Percentiles rank a stretch among this genome's conserved stretches.
phyloP scores from a whole-genome alignment of 2,329 filamentous ascomycete genomes.

The Fusarium secorum region DNA sequence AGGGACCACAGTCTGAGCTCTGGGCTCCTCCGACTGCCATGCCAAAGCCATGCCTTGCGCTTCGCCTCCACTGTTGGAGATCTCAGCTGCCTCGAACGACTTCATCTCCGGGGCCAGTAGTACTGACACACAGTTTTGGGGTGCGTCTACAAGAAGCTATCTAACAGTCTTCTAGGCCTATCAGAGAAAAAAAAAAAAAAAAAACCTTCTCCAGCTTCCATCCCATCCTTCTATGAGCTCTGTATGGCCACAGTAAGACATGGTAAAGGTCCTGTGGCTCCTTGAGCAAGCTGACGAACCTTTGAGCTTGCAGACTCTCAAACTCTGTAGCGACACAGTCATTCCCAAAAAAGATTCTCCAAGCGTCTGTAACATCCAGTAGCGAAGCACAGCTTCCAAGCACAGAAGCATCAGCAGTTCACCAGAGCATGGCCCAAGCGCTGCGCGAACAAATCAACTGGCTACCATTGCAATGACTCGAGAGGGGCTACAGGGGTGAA shows the following conservation, averaged over 20 bases:
- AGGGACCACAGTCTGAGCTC: slow-evolving; percentile 31
- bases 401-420: slow-evolving; percentile 37
- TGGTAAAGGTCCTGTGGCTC: slow-evolving; percentile 8
- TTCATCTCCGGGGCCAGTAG: slow-evolving; percentile 38
- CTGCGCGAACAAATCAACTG: slow-evolving; percentile 42
- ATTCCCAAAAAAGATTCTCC: neutral
- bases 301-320: slow-evolving; percentile 32
- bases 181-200: slow-evolving; percentile 26
- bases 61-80: slow-evolving; percentile 36
- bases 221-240: slow-evolving; percentile 24
- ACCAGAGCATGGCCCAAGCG: slow-evolving; percentile 38
- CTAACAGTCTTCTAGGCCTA: slow-evolving; percentile 37
- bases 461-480: slow-evolving; percentile 45
- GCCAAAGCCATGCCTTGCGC: slow-evolving; percentile 13
- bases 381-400: slow-evolving; percentile 23
- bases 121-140: slow-evolving; percentile 34
- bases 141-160: slow-evolving; percentile 40
- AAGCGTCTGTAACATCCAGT: slow-evolving; percentile 15
- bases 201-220: slow-evolving; percentile 16
- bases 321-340: slow-evolving; percentile 4
- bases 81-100: slow-evolving; percentile 43
- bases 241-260: slow-evolving; percentile 15
- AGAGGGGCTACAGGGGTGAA: slow-evolving; percentile 39
- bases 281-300: slow-evolving; percentile 26
- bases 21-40: slow-evolving; percentile 25